Evolutionary conservation across 345 rosid species (phyloP).

Genomic region (Ceriops decandra): DNA sequence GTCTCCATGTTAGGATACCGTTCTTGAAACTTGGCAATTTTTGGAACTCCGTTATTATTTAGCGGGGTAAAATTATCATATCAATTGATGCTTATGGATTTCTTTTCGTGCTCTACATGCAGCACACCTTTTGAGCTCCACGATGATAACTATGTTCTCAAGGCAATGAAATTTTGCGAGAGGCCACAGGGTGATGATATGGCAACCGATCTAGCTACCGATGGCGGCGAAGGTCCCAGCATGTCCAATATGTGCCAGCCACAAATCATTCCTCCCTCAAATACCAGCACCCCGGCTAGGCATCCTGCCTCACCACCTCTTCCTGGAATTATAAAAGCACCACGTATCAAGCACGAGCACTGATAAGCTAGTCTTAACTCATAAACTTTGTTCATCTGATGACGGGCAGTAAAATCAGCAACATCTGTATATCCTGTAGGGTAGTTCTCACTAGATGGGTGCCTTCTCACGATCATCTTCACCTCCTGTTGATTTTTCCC

Average conservation of each 20-base stretch:
- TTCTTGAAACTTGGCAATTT: background rate
- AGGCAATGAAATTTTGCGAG: constrained; percentile 83
- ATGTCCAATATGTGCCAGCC: constrained; percentile 41
- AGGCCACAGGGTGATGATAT: constrained; percentile 42
- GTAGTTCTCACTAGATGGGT: constrained; percentile 36
- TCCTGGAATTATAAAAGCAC: constrained; percentile 62
- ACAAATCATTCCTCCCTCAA: constrained; percentile 41
- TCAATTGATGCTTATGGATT: background rate
- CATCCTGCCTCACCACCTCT: constrained; percentile 56
- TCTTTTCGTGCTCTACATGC: constrained; percentile 19
- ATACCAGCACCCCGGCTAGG: constrained; percentile 37
- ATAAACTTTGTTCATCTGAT: constrained; percentile 17
- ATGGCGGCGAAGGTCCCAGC: constrained; percentile 59
- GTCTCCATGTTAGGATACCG: background rate
- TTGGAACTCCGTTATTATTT: background rate
- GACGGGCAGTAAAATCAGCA: constrained; percentile 25
- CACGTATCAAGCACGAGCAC: constrained; percentile 74
- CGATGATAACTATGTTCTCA: constrained; percentile 92
- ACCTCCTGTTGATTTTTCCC: constrained; percentile 14
- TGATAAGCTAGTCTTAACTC: constrained; percentile 17
- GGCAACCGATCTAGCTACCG: constrained; percentile 27
- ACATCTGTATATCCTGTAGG: constrained; percentile 67
- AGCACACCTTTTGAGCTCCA: constrained; percentile 99
- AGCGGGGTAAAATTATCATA: background rate
- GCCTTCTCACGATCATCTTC: constrained; percentile 9